These are phyloP conservation scores for Aspergillus bridgeri DNA, from an alignment of 495 filamentous ascomycete species.

Conservation along the genomic window DNA sequence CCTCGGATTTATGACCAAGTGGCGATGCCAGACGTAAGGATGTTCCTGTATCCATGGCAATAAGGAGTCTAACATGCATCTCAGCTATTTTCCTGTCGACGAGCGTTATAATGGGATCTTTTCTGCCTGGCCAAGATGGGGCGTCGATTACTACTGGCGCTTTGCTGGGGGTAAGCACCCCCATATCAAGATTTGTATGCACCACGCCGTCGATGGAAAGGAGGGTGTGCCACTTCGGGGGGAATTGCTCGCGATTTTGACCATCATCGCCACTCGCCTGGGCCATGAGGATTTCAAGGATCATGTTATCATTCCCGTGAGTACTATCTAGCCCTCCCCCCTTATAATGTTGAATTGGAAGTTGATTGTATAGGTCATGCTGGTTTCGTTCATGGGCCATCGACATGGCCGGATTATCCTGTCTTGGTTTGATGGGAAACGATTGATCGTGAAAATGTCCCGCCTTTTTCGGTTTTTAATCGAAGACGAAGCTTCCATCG, in stretches of 20 bases:
- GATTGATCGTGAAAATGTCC: conserved; percentile 1
- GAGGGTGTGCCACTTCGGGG: neutral
- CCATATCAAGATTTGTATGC: conserved; percentile 5
- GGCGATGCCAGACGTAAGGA: neutral
- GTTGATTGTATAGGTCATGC: conserved; percentile 8
- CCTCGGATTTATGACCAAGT: neutral
- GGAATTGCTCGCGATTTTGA: conserved; percentile 1
- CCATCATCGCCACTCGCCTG: neutral
- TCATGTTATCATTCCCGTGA: conserved; percentile 2
- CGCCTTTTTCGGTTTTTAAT: neutral
- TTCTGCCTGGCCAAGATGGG: neutral
- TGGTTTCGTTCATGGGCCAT: neutral
- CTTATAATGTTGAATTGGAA: too few species aligned
- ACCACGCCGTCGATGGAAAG: neutral
- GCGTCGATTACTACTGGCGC: too few species aligned
- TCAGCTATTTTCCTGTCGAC: neutral
- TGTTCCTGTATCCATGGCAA: neutral
- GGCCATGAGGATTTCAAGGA: neutral
- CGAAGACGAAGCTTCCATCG: neutral
- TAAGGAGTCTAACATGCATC: too few species aligned
- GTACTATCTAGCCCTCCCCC: neutral
- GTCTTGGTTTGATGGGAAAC: conserved; percentile 1
- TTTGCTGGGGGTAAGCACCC: neutral
- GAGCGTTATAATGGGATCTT: neutral
- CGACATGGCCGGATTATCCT: neutral